Percentiles rank a stretch among this genome's conserved stretches.
Evolutionary conservation across 495 filamentous ascomycete species (phyloP).

Genomic region (Talaromyces liani): DNA sequence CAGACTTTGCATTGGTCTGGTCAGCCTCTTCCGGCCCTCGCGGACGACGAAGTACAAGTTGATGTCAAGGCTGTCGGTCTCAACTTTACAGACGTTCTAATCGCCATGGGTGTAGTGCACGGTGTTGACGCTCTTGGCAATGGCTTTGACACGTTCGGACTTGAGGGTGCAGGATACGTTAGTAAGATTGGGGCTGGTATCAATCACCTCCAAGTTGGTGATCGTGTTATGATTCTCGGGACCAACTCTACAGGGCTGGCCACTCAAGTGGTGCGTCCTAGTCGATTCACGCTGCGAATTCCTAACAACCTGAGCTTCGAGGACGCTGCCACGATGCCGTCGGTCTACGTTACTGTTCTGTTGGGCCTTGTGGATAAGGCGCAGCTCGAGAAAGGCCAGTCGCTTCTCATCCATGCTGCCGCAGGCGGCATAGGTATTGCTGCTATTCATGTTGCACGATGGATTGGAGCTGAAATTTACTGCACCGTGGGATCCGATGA

Average conservation of each 20-base stretch:
- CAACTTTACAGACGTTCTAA: constrained; percentile 35
- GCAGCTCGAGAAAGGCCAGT: constrained; percentile 36
- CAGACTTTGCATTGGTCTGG: constrained; percentile 20
- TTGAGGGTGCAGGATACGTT: constrained; percentile 28
- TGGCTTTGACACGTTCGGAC: constrained; percentile 16
- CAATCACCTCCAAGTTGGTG: constrained; percentile 36
- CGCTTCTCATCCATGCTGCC: constrained; percentile 18
- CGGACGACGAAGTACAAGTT: constrained; percentile 23
- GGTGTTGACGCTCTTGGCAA: constrained; percentile 27
- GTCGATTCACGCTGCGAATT: constrained; percentile 23
- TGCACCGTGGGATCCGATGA: constrained; percentile 46
- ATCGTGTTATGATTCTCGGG: constrained; percentile 42
- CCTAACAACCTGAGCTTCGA: constrained; percentile 43
- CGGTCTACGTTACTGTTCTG: constrained; percentile 52
- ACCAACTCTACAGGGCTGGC: constrained; percentile 26
- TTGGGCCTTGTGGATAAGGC: constrained; percentile 41
- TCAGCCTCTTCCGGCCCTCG: constrained; percentile 1
- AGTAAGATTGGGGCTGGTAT: constrained; percentile 36
- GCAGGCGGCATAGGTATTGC: constrained; percentile 56
- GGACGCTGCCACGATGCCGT: constrained; percentile 48
- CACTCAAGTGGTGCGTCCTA: constrained; percentile 16
- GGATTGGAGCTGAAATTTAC: constrained; percentile 50
- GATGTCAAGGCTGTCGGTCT: constrained; percentile 32
- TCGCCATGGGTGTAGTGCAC: constrained; percentile 24
- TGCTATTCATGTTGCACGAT: constrained; percentile 49